Conservation (phyloP, 805 yeast genomes). For the Hanseniaspora occidentalis region DNA sequence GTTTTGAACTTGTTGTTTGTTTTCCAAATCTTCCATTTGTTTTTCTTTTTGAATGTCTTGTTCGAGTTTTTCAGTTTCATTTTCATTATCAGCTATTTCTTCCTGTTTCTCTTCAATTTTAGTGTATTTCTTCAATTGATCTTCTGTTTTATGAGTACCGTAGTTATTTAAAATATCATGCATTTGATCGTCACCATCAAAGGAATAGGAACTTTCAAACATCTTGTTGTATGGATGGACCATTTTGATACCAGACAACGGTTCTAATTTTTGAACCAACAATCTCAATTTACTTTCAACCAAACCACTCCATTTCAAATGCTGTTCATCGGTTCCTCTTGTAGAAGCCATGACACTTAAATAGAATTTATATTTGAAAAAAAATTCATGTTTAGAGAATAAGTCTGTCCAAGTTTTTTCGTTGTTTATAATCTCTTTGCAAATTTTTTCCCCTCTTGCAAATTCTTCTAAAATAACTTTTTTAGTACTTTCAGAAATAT, state of each 20-base stretch:
- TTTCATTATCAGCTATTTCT: constrained; percentile 19
- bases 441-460: constrained; percentile 57
- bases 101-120: constrained; percentile 21
- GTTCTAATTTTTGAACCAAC: constrained; percentile 74
- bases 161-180: constrained; percentile 46
- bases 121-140: constrained; percentile 23
- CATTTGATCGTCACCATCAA: constrained; percentile 41
- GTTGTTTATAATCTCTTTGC: constrained; percentile 55
- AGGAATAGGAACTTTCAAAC: constrained; percentile 43
- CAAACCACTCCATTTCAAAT: constrained; percentile 82
- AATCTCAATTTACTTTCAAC: constrained; percentile 80
- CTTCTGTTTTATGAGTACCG: constrained; percentile 48
- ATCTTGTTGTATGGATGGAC: constrained; percentile 89
- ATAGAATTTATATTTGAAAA: constrained; percentile 75
- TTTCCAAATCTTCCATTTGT: no score
- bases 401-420: constrained; percentile 62
- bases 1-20: constrained; percentile 3
- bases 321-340: constrained; percentile 63
- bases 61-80: constrained; percentile 7
- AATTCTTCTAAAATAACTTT: constrained; percentile 71
- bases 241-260: constrained; percentile 55
- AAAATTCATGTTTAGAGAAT: constrained; percentile 70
- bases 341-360: constrained; percentile 73
- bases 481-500: constrained; percentile 81
- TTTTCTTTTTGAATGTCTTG: constrained; percentile 15